Conservation (phyloP, 2,329 filamentous ascomycete genomes). For the Talaromyces sp. region DNA sequence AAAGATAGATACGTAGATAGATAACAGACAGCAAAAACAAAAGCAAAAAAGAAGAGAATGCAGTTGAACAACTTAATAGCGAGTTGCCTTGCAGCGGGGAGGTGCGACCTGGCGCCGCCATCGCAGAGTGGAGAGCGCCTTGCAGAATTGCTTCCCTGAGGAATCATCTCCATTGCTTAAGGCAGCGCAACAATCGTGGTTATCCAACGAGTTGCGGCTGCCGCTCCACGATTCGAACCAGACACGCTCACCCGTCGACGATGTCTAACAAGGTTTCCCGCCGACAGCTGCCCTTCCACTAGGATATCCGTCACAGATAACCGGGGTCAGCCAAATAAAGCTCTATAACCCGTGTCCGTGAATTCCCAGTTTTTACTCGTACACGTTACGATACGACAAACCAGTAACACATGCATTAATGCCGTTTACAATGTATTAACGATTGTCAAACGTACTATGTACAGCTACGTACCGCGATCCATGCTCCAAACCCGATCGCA, state of each 20-base stretch:
- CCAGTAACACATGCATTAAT: no score
- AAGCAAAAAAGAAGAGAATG: constrained; percentile 20
- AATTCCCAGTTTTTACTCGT: no score
- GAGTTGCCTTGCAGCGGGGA: constrained; percentile 29
- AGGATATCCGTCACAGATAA: constrained; percentile 39
- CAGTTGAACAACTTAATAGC: constrained; percentile 32
- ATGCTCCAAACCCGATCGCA: background rate
- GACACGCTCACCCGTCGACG: constrained; percentile 42
- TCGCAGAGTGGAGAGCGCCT: constrained; percentile 48
- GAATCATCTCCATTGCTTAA: constrained; percentile 49
- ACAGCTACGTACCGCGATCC: no score
- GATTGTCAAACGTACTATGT: no score
- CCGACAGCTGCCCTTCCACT: constrained; percentile 35
- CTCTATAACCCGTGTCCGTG: background rate
- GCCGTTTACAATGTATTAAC: background rate
- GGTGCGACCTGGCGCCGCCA: constrained; percentile 52
- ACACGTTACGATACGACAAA: no score
- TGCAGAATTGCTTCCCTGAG: constrained; percentile 57
- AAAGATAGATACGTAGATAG: no score
- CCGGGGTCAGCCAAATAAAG: background rate
- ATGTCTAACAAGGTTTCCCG: constrained; percentile 30
- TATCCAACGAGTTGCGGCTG: constrained; percentile 49
- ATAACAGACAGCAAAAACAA: background rate
- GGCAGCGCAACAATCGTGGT: constrained; percentile 47
- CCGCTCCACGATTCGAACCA: constrained; percentile 51